Conservation (phyloP, 202 grass and related monocot species). For the Schoenoplectus tabernaemontani region DNA sequence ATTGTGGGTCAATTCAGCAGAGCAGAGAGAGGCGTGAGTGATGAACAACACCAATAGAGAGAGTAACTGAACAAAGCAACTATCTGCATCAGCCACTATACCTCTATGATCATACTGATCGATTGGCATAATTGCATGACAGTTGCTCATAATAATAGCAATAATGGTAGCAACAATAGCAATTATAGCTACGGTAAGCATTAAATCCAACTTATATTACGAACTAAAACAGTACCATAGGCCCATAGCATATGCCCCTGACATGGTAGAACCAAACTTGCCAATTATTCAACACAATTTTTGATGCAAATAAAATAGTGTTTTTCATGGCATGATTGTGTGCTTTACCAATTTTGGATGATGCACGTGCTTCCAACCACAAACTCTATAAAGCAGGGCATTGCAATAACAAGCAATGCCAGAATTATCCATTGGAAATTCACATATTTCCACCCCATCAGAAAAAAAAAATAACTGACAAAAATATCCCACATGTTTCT, state of each 20-base stretch:
- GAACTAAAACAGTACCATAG: neutral
- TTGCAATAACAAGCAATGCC: neutral
- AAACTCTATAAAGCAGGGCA: neutral
- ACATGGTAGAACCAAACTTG: neutral
- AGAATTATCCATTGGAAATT: neutral
- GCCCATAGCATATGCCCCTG: neutral
- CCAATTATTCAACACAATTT: neutral
- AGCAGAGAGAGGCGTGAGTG: constrained; percentile 54
- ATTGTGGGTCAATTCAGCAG: constrained; percentile 61
- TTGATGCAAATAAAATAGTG: neutral
- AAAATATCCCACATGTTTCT: neutral
- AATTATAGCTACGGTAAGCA: neutral
- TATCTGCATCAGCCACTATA: constrained; percentile 78
- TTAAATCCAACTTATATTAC: neutral
- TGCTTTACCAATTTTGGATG: neutral
- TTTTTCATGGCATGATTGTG: neutral
- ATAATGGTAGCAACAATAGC: constrained; percentile 31
- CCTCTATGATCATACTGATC: constrained; percentile 65
- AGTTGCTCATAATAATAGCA: constrained; percentile 51
- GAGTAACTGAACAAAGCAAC: constrained; percentile 88
- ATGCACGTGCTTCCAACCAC: neutral
- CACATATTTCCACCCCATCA: neutral
- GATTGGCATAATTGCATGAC: constrained; percentile 59
- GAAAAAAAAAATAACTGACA: neutral
- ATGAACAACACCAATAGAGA: constrained; percentile 75